Percentiles rank a stretch among this genome's conserved stretches.
Conservation (phyloP, 257 asterid species). For the Salvia miltiorrhiza region DNA sequence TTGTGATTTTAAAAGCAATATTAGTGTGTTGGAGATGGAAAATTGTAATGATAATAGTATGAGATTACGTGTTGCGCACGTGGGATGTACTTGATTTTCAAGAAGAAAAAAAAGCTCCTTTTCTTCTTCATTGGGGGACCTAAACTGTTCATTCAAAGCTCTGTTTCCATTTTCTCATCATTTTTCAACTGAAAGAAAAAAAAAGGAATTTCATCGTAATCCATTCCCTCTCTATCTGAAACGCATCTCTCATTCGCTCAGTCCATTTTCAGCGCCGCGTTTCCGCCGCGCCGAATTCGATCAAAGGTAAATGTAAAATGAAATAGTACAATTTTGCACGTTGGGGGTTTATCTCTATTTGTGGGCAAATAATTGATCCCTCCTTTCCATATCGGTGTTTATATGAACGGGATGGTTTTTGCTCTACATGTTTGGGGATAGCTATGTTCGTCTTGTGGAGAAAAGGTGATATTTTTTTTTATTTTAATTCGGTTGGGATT, state of each 20-base stretch:
- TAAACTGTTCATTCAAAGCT: conserved; percentile 5
- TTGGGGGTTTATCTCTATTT: conserved; percentile 17
- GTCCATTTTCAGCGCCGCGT: conserved; percentile 14
- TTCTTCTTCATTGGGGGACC: conserved; percentile 23
- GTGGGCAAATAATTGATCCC: conserved; percentile 13
- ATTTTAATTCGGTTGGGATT: conserved; percentile 9
- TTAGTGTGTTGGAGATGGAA: neutral
- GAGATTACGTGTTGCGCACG: conserved; percentile 29
- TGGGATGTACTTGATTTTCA: conserved; percentile 8
- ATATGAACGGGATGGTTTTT: neutral
- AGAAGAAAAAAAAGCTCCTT: conserved; percentile 12
- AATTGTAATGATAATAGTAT: neutral
- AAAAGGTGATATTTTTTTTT: neutral
- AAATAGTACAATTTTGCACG: neutral
- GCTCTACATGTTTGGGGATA: neutral
- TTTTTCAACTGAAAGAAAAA: neutral
- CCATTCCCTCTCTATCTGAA: neutral
- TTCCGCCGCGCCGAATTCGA: conserved; percentile 16
- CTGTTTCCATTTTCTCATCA: conserved; percentile 23
- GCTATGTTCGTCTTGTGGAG: neutral
- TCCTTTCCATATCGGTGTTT: neutral
- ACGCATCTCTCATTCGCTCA: neutral
- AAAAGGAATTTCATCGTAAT: neutral
- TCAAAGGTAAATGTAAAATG: neutral
- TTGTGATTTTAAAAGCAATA: neutral